phyloP scores from a whole-genome alignment of 352 stramenopile species.

The Pythium sp. region DNA sequence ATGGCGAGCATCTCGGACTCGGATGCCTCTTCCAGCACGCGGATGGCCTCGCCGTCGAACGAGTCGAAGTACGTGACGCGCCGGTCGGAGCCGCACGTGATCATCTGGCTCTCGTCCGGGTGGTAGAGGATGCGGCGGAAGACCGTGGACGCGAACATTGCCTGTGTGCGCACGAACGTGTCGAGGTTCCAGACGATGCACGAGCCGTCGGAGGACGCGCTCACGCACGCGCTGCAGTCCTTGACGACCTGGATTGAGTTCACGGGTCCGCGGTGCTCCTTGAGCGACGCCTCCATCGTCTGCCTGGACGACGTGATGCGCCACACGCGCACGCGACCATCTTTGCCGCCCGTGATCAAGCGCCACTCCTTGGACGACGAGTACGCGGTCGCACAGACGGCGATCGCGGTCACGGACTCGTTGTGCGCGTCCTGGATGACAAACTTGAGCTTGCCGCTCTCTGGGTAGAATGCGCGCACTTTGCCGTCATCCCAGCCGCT shows the following conservation, averaged over 20 bases:
- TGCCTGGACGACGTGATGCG: slow-evolving; percentile 89
- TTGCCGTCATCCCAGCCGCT: slow-evolving; percentile 97
- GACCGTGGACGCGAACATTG: slow-evolving; percentile 95
- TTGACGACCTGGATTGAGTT: slow-evolving; percentile 87
- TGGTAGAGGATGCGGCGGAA: slow-evolving; percentile 95
- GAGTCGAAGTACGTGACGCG: slow-evolving; percentile 97
- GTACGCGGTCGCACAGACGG: slow-evolving; percentile 79
- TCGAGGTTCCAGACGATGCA: slow-evolving; percentile 97
- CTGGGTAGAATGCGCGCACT: slow-evolving; percentile 95
- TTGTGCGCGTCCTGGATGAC: slow-evolving; percentile 96
- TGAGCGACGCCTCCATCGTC: slow-evolving; percentile 93
- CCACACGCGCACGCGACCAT: slow-evolving; percentile 94
- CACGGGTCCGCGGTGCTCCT: slow-evolving; percentile 94
- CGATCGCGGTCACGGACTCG: slow-evolving; percentile 93
- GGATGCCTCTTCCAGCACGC: slow-evolving; percentile 91
- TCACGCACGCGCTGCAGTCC: slow-evolving; percentile 75
- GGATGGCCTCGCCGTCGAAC: slow-evolving; percentile 93
- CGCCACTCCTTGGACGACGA: slow-evolving; percentile 67
- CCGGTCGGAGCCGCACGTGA: slow-evolving; percentile 94
- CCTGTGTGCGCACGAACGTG: slow-evolving; percentile 89
- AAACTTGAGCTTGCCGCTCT: slow-evolving; percentile 96
- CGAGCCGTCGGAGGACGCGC: slow-evolving; percentile 76
- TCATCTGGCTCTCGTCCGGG: slow-evolving; percentile 95
- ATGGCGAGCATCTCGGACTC: slow-evolving; percentile 91
- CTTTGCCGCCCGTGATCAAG: slow-evolving; percentile 92